phyloP scores from a whole-genome alignment of 176 grass and related monocot genomes.

The Bromus sterilis region DNA sequence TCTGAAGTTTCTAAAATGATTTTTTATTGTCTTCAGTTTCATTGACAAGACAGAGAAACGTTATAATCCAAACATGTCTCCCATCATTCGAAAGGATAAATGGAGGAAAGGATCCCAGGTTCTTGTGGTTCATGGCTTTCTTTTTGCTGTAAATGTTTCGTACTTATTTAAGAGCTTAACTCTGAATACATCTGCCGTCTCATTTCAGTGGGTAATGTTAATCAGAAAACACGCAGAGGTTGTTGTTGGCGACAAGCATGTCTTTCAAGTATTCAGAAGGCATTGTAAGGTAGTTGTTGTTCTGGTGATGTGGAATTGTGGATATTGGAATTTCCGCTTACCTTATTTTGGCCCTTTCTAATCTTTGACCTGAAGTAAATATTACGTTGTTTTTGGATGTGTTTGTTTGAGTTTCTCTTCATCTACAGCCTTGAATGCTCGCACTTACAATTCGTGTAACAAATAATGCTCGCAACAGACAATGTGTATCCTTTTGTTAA shows the following conservation, averaged over 20 bases:
- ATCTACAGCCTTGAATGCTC: background rate
- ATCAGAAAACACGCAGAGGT: constrained; percentile 74
- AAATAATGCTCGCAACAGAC: background rate
- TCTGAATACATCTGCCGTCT: constrained; percentile 16
- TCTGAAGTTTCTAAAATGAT: constrained; percentile 11
- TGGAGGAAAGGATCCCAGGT: constrained; percentile 99
- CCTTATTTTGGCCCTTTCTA: background rate
- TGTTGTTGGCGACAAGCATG: constrained; percentile 54
- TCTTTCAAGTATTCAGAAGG: constrained; percentile 78
- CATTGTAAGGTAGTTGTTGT: constrained; percentile 67
- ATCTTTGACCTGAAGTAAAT: background rate
- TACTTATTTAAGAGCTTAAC: background rate
- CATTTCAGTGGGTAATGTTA: constrained; percentile 87
- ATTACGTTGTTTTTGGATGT: background rate
- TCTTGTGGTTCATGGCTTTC: constrained; percentile 10
- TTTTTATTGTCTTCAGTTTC: constrained; percentile 52
- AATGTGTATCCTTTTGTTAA: background rate
- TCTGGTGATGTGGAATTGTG: background rate
- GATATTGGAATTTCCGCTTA: background rate
- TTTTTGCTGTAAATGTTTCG: constrained; percentile 9
- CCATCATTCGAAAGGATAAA: constrained; percentile 68
- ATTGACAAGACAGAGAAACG: constrained; percentile 72
- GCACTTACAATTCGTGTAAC: background rate
- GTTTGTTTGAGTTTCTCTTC: background rate
- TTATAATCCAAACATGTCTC: constrained; percentile 79